A percentile compares a stretch with the other conserved stretches of the same genome.
Evolutionary conservation across 371 early-diverging fungal species (phyloP).

Genomic region (Choanephora cucurbitarum): DNA sequence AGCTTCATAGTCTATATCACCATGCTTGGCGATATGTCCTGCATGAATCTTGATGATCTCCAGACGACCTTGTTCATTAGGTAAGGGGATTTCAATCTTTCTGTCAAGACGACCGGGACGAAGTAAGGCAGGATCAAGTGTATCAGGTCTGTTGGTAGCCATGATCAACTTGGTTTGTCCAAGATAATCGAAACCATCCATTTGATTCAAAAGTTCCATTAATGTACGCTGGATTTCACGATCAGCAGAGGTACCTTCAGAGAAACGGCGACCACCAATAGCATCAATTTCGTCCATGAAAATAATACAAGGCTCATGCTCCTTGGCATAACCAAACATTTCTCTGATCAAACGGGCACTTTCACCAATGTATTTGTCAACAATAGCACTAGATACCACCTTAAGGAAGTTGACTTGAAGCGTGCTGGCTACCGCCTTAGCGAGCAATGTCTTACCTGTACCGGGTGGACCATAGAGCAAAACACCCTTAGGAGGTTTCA

Average conservation of each 20-base stretch:
- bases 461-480: slow-evolving; percentile 99
- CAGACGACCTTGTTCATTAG: slow-evolving; percentile 84
- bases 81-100: slow-evolving; percentile 99
- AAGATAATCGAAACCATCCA: slow-evolving; percentile 99
- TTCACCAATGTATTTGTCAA: slow-evolving; percentile 99
- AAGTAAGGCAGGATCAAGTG: slow-evolving; percentile 98
- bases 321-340: slow-evolving; percentile 99
- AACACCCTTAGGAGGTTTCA: slow-evolving; percentile 99
- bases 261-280: slow-evolving; percentile 99
- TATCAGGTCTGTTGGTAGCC: slow-evolving; percentile 99
- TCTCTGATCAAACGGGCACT: slow-evolving; percentile 96
- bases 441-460: slow-evolving; percentile 89
- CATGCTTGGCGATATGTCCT: slow-evolving; percentile 90
- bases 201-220: slow-evolving; percentile 99
- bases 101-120: slow-evolving; percentile 98
- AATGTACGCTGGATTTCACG: slow-evolving; percentile 99
- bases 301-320: slow-evolving; percentile 99
- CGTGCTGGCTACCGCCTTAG: slow-evolving; percentile 97
- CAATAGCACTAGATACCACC: slow-evolving; percentile 96
- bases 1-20: slow-evolving; percentile 97
- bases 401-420: slow-evolving; percentile 97
- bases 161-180: slow-evolving; percentile 99
- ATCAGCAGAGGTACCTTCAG: slow-evolving; percentile 99
- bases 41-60: slow-evolving; percentile 99
- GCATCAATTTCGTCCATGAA: slow-evolving; percentile 99